Base-by-base conservation (phyloP, 805 yeast species). In the Candida ortonii region DNA sequence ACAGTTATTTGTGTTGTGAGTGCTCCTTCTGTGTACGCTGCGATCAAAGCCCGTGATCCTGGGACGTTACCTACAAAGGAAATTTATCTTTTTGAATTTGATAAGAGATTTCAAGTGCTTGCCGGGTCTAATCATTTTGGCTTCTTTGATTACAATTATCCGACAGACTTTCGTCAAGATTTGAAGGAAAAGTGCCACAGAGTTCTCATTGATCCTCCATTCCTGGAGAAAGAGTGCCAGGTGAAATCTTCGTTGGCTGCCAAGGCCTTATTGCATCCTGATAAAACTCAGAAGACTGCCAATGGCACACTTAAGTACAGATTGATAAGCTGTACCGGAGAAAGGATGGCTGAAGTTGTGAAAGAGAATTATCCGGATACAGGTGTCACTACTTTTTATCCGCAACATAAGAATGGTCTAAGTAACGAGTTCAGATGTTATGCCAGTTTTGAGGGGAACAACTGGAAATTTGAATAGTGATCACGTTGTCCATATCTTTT, bases 1-100 rank as follows among this genome's bases (percentile, higher is more conserved):
- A 84, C 94, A 0, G 78, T 77, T 1, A 70, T 88, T 27, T 84
- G 83, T 31, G 71, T 88, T 34, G 85, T 84, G 2, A 78, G 89
- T 62, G 96, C 96, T 2, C 96, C 97, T 13, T 84, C 96, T 0
- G 96, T 86, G 3, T 88, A 81, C 61, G 94, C 95, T 1, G 93
- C 90, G 0, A 73, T 87, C 27, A 71, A 70, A 43, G 72, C 73
- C 38, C 67, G 73, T 33, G 74, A 76, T 4, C 57, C 58, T 7
- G 59, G 57, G 6, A 64, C 67, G 4, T 45, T 83, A 22, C 89
- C 89, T 23, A 84, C 87, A 0, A 50, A 76, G 34, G 73, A 82
- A 32, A 79, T 87, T 13, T 84, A 83, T 53, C 65, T 88, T 34
- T 65, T 88, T 37, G 97, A 89, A 56, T 84, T 53, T 53, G 96